Conservation (phyloP, 352 stramenopile genomes). For the Pythium pectinolyticum region DNA sequence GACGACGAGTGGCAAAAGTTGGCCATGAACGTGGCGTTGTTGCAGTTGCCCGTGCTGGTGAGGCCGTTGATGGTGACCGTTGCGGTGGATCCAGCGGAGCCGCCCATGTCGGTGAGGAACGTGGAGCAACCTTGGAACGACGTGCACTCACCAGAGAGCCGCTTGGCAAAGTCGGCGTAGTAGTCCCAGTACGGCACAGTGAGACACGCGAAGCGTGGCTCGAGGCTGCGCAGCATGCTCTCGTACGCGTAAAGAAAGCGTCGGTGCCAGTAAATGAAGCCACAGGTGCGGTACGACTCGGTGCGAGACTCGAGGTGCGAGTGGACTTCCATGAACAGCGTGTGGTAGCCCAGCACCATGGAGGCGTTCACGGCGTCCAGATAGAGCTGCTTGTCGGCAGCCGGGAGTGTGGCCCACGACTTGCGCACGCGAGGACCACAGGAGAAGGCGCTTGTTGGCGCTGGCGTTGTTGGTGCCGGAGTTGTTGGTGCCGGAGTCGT, state of each 20-base stretch:
- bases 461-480: not conserved
- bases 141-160: constrained; percentile 34
- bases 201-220: constrained; percentile 55
- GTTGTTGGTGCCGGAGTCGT: constrained; percentile 1
- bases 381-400: constrained; percentile 62
- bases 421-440: constrained; percentile 52
- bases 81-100: constrained; percentile 27
- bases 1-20: constrained; percentile 60
- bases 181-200: constrained; percentile 84
- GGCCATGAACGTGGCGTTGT: constrained; percentile 18
- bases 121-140: constrained; percentile 55
- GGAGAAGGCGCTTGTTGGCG: constrained; percentile 15
- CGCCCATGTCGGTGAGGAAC: constrained; percentile 66
- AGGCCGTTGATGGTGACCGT: constrained; percentile 32
- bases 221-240: constrained; percentile 71
- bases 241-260: constrained; percentile 73
- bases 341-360: constrained; percentile 54
- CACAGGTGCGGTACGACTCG: constrained; percentile 50
- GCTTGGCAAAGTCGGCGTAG: constrained; percentile 62
- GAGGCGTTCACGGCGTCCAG: constrained; percentile 52
- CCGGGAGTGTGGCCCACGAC: constrained; percentile 43
- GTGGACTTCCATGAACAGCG: constrained; percentile 58
- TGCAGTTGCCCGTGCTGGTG: constrained; percentile 25
- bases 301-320: constrained; percentile 37
- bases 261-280: constrained; percentile 71